A percentile compares a stretch with the other conserved stretches of the same genome.
Conservation (phyloP, 306 rosid species). For the Mimosa bimucronata region DNA sequence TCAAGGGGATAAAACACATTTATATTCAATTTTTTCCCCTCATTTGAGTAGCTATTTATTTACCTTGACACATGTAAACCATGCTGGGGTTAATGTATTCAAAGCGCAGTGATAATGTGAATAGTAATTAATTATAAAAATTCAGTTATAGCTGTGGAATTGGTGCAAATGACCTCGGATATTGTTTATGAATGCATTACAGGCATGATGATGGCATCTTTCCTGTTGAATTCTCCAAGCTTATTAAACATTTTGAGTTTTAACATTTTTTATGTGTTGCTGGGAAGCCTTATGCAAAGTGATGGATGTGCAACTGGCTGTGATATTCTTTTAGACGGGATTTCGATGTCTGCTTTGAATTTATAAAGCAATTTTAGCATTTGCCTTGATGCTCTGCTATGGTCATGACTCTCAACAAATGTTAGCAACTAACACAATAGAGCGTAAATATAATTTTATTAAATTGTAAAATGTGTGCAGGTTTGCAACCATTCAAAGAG, state of each 20-base stretch:
- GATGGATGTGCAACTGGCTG: not conserved
- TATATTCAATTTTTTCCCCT: not conserved
- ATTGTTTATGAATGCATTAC: not conserved
- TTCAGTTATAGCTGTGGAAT: not conserved
- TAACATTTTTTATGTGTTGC: not conserved
- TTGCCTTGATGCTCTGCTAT: not conserved
- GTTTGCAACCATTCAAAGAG: slow-evolving; percentile 1
- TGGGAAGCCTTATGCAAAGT: not conserved
- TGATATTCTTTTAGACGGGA: not conserved
- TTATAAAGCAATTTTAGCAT: not conserved
- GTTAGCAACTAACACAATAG: too few species aligned
- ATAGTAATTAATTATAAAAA: not conserved
- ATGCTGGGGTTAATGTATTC: not conserved
- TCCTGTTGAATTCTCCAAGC: not conserved
- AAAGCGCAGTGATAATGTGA: not conserved
- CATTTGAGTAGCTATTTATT: not conserved
- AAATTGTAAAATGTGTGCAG: not conserved
- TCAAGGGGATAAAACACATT: not conserved
- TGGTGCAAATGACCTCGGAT: slow-evolving; percentile 8
- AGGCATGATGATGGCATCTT: not conserved
- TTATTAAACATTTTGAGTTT: not conserved
- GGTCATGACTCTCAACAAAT: too few species aligned
- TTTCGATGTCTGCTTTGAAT: slow-evolving; percentile 9
- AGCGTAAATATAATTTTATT: too few species aligned
- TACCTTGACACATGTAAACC: not conserved